Evolutionary conservation across 805 yeast species (phyloP), one percentile per base, ranked within the genome.

Genomic region (Candida tallmaniae): DNA sequence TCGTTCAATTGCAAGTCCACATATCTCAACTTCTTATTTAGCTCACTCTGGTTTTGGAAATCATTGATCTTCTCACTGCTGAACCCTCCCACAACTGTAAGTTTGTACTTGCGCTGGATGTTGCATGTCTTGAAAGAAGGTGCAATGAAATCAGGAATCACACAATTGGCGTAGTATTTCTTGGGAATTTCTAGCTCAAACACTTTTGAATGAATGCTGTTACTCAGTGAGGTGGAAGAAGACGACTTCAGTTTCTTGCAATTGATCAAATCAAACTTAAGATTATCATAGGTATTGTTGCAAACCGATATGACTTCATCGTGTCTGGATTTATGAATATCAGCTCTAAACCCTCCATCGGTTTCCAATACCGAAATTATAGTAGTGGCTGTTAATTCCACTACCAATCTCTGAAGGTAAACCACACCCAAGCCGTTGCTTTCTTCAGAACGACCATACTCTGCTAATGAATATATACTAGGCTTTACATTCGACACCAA

Each of bases 91-190:
- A 35, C 41, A 1, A 56, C 41, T 2, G 41, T 18, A 5, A 55
- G 32, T 7, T 39, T 31, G 32, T 56, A 56, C 26, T 38, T 42
- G 24, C 83, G 60, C 8, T 59, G 48, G 15, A 80, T 64, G 46
- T 77, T 78, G 46, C 84, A 78, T 4, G 78, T 68, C 17, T 50
- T 53, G 50, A 81, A 80, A 13, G 73, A 54, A 2, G 85, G 83
- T 2, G 78, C 58, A 4, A 73, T 54, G 27, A 62, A 45, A 29
- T 64, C 68, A 0, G 83, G 80, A 12, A 75, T 41, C 3, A 57
- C 50, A 27, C 74, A 65, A 40, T 61, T 63, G 17, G 56, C 44
- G 39, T 59, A 70, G 36, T 63, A 50, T 29, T 56, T 47, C 15
- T 40, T 41, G 1, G 78, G 76, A 13, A 73, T 60, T 38, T 67